These are phyloP conservation scores for Spinellus fusiger DNA, from an alignment of 192 early-diverging fungal genomes.

Conservation along the genomic window DNA sequence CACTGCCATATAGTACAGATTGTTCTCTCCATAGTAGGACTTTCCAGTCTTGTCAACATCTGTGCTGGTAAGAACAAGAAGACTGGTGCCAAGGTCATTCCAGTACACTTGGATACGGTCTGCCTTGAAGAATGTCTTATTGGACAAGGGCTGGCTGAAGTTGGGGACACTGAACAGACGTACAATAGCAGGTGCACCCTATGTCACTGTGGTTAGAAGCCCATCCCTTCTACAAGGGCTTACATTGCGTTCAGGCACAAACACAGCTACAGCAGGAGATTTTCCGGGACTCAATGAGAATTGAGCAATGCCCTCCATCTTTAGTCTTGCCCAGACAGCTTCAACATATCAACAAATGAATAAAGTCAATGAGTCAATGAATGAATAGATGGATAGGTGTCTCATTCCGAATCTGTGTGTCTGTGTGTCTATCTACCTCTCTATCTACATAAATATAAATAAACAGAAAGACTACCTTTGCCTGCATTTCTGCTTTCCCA, in stretches of 20 bases:
- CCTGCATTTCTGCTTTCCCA: slow-evolving; percentile 61
- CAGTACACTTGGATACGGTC: slow-evolving; percentile 91
- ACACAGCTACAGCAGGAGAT: slow-evolving; percentile 76
- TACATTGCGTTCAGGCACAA: slow-evolving; percentile 79
- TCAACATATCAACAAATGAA: background rate
- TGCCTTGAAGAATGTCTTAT: slow-evolving; percentile 94
- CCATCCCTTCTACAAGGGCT: slow-evolving; percentile 3
- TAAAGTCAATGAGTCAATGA: background rate
- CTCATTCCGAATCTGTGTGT: background rate
- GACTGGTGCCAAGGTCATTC: slow-evolving; percentile 82
- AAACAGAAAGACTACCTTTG: slow-evolving; percentile 31
- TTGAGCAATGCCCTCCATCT: slow-evolving; percentile 67
- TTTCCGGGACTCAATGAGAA: slow-evolving; percentile 91
- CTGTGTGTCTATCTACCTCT: no score
- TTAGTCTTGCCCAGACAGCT: slow-evolving; percentile 48
- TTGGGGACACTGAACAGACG: slow-evolving; percentile 79
- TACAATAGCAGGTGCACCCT: slow-evolving; percentile 78
- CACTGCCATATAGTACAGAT: slow-evolving; percentile 84
- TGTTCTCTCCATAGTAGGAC: slow-evolving; percentile 97
- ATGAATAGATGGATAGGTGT: background rate
- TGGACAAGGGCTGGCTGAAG: slow-evolving; percentile 64
- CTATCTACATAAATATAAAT: background rate
- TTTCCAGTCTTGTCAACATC: slow-evolving; percentile 94
- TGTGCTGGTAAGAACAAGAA: slow-evolving; percentile 89
- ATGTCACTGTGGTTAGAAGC: background rate